Evolutionary conservation across 345 rosid genomes (phyloP).

Genomic region (Corymbia maculata): DNA sequence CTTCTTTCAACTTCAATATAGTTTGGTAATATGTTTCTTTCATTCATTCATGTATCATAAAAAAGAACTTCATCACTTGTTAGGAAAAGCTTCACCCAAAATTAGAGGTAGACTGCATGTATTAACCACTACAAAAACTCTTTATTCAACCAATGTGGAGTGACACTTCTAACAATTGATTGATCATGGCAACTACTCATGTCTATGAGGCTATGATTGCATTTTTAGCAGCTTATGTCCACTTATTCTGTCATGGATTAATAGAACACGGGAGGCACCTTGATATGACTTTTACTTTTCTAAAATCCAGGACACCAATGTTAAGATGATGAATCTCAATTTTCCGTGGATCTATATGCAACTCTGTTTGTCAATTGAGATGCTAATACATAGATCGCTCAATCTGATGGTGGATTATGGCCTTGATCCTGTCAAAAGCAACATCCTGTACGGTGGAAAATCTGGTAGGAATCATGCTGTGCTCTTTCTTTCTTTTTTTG

Average conservation of each 20-base stretch:
- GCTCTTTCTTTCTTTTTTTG: background rate
- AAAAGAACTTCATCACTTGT: background rate
- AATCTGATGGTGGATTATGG: background rate
- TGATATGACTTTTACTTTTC: background rate
- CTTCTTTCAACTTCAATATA: background rate
- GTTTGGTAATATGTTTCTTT: background rate
- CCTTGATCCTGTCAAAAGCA: background rate
- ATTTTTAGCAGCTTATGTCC: background rate
- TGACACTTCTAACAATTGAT: background rate
- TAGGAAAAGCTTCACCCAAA: background rate
- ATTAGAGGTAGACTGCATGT: background rate
- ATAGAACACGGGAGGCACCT: background rate
- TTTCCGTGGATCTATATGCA: background rate
- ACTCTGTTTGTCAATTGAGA: background rate
- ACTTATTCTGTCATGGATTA: background rate
- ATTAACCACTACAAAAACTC: background rate
- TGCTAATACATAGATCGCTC: background rate
- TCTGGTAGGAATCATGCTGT: background rate
- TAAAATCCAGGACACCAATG: background rate
- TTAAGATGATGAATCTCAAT: background rate
- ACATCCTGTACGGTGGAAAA: background rate
- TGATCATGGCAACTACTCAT: background rate
- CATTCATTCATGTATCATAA: background rate
- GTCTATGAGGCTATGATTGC: background rate
- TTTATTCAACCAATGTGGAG: background rate